phyloP scores from a whole-genome alignment of 257 asterid species.

The Gynochthodes officinalis region DNA sequence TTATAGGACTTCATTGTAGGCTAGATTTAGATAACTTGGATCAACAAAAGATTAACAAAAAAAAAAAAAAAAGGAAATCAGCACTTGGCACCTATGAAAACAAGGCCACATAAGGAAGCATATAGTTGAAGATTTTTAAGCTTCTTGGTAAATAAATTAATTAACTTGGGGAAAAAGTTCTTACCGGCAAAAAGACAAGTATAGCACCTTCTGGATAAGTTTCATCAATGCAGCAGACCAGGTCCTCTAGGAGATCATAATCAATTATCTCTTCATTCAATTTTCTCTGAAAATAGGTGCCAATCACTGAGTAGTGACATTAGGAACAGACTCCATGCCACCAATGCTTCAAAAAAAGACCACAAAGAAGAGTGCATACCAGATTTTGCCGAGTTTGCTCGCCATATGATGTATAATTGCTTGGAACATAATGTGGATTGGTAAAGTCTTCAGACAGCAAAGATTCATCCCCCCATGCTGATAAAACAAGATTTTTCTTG shows the following conservation, averaged over 20 bases:
- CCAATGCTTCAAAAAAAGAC: constrained; percentile 9
- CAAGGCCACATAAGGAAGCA: background rate
- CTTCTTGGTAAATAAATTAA: background rate
- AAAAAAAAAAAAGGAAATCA: background rate
- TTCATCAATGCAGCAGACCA: constrained; percentile 81
- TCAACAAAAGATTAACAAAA: no score
- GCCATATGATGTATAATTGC: constrained; percentile 58
- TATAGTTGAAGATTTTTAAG: background rate
- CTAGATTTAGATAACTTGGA: background rate
- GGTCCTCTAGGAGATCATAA: constrained; percentile 96
- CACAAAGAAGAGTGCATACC: constrained; percentile 39
- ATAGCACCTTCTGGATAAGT: constrained; percentile 79
- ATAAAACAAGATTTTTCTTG: constrained; percentile 77
- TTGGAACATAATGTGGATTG: constrained; percentile 61
- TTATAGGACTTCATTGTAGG: background rate
- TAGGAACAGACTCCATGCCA: background rate
- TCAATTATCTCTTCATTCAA: constrained; percentile 87
- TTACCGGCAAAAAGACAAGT: constrained; percentile 88
- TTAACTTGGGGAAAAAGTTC: constrained; percentile 5
- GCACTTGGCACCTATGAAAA: background rate
- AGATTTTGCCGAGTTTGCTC: constrained; percentile 76
- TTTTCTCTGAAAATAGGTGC: constrained; percentile 52
- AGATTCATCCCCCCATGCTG: constrained; percentile 97
- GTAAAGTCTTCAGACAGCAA: constrained; percentile 68
- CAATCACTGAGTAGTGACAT: constrained; percentile 7